A percentile compares a stretch with the other conserved stretches of the same genome.
phyloP scores from a whole-genome alignment of 2,329 filamentous ascomycete species.

The Diplocarpon mali region DNA sequence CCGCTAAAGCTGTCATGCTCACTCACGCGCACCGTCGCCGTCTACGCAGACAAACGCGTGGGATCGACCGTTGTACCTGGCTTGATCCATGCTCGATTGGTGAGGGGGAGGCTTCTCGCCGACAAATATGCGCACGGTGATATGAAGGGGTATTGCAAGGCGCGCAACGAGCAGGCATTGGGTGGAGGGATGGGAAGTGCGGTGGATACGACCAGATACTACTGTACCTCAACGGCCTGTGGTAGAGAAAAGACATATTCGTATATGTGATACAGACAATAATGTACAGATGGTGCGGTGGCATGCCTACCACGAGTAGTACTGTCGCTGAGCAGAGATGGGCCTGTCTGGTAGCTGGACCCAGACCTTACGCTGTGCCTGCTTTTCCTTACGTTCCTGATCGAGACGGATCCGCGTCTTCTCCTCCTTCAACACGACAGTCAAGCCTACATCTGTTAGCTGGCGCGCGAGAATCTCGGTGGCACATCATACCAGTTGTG shows the following conservation, averaged over 20 bases:
- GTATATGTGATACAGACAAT: constrained; percentile 3
- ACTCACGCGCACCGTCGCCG: too few species aligned
- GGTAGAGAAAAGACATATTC: not conserved
- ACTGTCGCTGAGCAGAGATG: constrained; percentile 74
- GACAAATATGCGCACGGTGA: too few species aligned
- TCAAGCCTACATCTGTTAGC: constrained; percentile 44
- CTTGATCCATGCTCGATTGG: too few species aligned
- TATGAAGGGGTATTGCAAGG: too few species aligned
- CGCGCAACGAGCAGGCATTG: too few species aligned
- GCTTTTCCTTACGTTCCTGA: constrained; percentile 66
- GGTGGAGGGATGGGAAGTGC: too few species aligned
- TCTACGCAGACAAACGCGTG: too few species aligned
- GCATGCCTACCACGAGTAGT: constrained; percentile 69
- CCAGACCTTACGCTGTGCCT: constrained; percentile 69
- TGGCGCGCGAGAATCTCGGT: not conserved
- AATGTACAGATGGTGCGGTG: constrained; percentile 4
- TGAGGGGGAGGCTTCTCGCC: too few species aligned
- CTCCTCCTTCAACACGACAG: constrained; percentile 84
- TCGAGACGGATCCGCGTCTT: constrained; percentile 74
- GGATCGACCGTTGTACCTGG: too few species aligned
- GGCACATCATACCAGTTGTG: constrained; percentile 54
- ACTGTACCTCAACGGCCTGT: too few species aligned
- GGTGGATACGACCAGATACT: too few species aligned
- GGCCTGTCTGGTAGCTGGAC: constrained; percentile 78
- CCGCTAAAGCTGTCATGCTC: too few species aligned